Base-by-base conservation (phyloP, 164 flowering plant genomes). In the Amborella trichopoda region DNA sequence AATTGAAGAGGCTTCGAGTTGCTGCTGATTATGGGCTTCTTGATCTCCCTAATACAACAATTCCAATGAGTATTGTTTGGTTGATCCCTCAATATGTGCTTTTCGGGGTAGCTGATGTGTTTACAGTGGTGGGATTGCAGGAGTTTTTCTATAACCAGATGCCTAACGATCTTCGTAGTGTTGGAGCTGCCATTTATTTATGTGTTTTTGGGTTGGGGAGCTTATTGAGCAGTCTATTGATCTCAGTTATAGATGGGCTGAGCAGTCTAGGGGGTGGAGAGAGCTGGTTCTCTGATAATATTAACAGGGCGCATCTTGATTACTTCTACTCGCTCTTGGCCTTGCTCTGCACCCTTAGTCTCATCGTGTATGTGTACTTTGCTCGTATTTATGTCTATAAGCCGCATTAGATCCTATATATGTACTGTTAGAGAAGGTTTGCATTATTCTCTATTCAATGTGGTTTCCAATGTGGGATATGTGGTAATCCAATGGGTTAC, bases 11-110 rank as follows among this genome's bases (percentile, higher is more conserved):
- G 46, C 62, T 62, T 13, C 14, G 14, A 23, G 38, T 32, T 48
- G 62, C 54, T 13, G 22, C 23, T 23, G 62, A 52, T 27, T 37
- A 28, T 22, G 67, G 62, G 6, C 38, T 57, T 23, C 17, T 62
- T 14, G 62, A 62, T 40, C 26, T 32, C 20, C 54, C 57, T 5
- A 13, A 17, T 9, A 62, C 40, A 25, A 51, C 52, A 6, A 41
- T 62, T 21, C 67, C 67, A 18, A 62, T 56, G 67, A 48, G 53
- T 26, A 30, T 51, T 1, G 52, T 57, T 56, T 61, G 66, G 66
- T 45, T 61, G 45, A 44, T 24, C 23, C 66, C 61, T 26, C 61
- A 61, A 20, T 56, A 52, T 23, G 16, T 52, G 33, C 20, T 56
- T 25, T 51, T 27, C 46, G 62, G 66, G 43, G 20, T 52, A 11